Conservation (phyloP, 164 flowering plant genomes). For the Vitis amurensis region DNA sequence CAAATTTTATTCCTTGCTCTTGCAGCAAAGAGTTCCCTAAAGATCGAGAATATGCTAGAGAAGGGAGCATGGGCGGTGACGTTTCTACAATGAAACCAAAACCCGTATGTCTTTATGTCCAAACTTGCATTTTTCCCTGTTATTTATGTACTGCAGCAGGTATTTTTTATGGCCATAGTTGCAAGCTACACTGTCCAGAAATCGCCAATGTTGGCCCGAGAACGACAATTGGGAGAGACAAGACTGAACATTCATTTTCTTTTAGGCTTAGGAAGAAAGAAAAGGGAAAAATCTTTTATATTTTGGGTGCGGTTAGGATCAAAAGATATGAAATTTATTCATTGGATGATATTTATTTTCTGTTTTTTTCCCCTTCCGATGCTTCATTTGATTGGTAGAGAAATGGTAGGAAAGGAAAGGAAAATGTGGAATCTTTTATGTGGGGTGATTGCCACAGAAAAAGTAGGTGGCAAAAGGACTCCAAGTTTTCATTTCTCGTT, state of each 20-base stretch:
- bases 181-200: slow-evolving; percentile 4
- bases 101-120: slow-evolving; percentile 60
- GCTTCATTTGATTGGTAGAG: background rate
- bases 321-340: background rate
- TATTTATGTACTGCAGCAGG: slow-evolving; percentile 13
- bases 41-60: slow-evolving; percentile 57
- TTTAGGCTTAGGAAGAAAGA: background rate
- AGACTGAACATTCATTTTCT: background rate
- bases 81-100: slow-evolving; percentile 54
- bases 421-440: background rate
- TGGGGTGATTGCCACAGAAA: too few relatives aligned
- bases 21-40: slow-evolving; percentile 49
- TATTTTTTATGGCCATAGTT: slow-evolving; percentile 16
- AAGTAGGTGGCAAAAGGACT: background rate
- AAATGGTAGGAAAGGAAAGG: background rate
- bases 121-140: slow-evolving; percentile 7
- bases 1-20: background rate
- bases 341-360: background rate
- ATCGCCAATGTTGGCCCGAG: slow-evolving; percentile 6
- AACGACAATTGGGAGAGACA: slow-evolving; percentile 5
- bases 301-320: background rate
- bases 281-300: background rate
- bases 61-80: slow-evolving; percentile 51
- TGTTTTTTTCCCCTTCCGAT: background rate
- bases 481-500: background rate